phyloP scores from a whole-genome alignment of 225 moss, liverwort and hornwort genomes.

The Ulota crispa region DNA sequence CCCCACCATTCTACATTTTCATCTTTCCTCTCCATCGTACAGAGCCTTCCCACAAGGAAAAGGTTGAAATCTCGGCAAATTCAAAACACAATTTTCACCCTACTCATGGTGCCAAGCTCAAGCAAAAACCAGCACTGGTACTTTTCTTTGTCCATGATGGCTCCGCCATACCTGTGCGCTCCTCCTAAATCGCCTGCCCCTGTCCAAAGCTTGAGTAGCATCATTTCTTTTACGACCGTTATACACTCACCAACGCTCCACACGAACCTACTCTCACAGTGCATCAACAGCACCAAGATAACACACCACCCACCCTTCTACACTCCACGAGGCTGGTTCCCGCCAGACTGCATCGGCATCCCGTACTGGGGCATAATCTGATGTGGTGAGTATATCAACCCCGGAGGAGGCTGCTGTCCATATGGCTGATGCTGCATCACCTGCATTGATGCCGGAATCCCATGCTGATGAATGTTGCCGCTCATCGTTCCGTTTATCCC shows the following conservation, averaged over 20 bases:
- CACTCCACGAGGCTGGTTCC: slow-evolving; percentile 63
- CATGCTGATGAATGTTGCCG: slow-evolving; percentile 56
- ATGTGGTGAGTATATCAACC: slow-evolving; percentile 72
- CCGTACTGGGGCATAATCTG: slow-evolving; percentile 81
- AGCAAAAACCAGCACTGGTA: slow-evolving; percentile 25
- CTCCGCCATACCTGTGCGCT: slow-evolving; percentile 34
- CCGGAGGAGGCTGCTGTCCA: slow-evolving; percentile 61
- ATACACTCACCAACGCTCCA: slow-evolving; percentile 33
- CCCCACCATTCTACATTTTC: slow-evolving; percentile 15
- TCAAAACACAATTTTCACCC: slow-evolving; percentile 47
- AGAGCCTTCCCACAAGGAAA: slow-evolving; percentile 35
- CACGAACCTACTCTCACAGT: slow-evolving; percentile 7
- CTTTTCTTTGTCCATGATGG: slow-evolving; percentile 20
- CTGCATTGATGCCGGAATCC: slow-evolving; percentile 65
- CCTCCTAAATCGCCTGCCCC: not conserved
- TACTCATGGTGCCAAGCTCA: slow-evolving; percentile 40
- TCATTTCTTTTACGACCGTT: slow-evolving; percentile 17
- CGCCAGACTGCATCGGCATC: slow-evolving; percentile 72
- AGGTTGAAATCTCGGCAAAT: slow-evolving; percentile 61
- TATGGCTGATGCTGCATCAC: slow-evolving; percentile 70
- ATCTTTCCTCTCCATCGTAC: slow-evolving; percentile 12
- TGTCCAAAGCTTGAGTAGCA: slow-evolving; percentile 16
- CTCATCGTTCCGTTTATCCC: slow-evolving; percentile 69
- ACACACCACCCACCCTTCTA: slow-evolving; percentile 20
- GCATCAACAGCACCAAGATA: not conserved